Evolutionary conservation across 1,284 basidiomycete species (phyloP).

Genomic region (Afroboletus lepidellus): DNA sequence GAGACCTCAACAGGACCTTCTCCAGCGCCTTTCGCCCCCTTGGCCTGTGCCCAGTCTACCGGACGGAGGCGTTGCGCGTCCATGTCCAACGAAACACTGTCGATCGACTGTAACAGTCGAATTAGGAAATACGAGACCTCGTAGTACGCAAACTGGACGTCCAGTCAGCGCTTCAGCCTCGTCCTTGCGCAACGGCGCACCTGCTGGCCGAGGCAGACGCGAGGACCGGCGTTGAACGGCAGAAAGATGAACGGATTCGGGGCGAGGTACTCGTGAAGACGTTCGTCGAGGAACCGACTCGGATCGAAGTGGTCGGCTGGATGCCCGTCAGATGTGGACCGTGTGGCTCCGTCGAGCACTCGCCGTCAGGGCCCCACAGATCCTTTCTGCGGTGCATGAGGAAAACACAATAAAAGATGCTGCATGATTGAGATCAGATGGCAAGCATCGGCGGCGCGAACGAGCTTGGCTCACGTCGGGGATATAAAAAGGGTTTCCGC

Average conservation of each 20-base stretch:
- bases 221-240: not conserved
- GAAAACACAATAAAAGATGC: slow-evolving; percentile 15
- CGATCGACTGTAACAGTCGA: not conserved
- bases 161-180: not conserved
- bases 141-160: not conserved
- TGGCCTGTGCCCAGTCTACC: not conserved
- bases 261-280: not conserved
- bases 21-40: not conserved
- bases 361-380: too few species aligned
- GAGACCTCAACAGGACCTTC: slow-evolving; percentile 21
- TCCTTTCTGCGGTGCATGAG: too few species aligned
- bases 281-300: not conserved
- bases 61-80: not conserved
- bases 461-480: slow-evolving; percentile 13
- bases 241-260: not conserved
- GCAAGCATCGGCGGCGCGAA: not conserved
- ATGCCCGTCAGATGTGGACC: too few species aligned
- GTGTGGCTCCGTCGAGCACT: too few species aligned
- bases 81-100: not conserved
- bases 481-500: slow-evolving; percentile 24
- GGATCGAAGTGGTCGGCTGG: not conserved
- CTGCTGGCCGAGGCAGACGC: not conserved
- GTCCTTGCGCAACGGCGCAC: not conserved
- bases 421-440: slow-evolving; percentile 14
- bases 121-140: not conserved